A percentile compares a stretch with the other conserved stretches of the same genome.
Conservation (phyloP, 2,329 filamentous ascomycete genomes). For the Daldinia sp. region DNA sequence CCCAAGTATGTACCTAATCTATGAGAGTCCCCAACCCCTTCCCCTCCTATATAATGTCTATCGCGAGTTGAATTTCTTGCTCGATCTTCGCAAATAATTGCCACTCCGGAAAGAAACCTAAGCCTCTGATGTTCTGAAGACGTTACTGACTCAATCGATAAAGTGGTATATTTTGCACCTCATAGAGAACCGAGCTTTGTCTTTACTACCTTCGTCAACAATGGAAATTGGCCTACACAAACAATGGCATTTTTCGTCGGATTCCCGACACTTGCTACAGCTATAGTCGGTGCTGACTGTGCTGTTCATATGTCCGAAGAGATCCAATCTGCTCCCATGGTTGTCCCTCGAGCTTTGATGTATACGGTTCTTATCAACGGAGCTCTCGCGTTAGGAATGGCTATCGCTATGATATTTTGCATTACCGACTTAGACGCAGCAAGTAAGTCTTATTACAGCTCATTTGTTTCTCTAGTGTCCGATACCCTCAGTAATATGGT, state of each 20-base stretch:
- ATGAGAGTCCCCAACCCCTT: too few relatives aligned
- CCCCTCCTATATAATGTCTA: not conserved
- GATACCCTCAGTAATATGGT: not conserved
- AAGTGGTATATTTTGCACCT: constrained; percentile 48
- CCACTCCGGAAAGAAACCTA: not conserved
- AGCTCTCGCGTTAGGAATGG: constrained; percentile 41
- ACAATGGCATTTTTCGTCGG: constrained; percentile 56
- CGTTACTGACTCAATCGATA: not conserved
- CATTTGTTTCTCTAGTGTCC: not conserved
- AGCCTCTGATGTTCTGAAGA: not conserved
- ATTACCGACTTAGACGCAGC: constrained; percentile 41
- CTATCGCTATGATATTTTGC: constrained; percentile 44
- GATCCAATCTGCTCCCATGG: constrained; percentile 38
- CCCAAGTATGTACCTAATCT: constrained; percentile 18
- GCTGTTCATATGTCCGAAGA: constrained; percentile 46
- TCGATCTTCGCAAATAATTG: not conserved
- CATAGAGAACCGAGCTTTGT: constrained; percentile 54
- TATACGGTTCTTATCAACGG: constrained; percentile 45
- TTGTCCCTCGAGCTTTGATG: constrained; percentile 41
- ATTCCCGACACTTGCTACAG: constrained; percentile 29
- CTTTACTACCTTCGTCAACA: constrained; percentile 59
- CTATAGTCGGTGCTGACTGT: constrained; percentile 40
- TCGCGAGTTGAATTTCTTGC: too few relatives aligned
- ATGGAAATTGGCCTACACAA: constrained; percentile 58
- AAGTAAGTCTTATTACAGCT: not conserved